Base-by-base conservation (phyloP, 176 grass and related monocot genomes). In the Poa pratensis region DNA sequence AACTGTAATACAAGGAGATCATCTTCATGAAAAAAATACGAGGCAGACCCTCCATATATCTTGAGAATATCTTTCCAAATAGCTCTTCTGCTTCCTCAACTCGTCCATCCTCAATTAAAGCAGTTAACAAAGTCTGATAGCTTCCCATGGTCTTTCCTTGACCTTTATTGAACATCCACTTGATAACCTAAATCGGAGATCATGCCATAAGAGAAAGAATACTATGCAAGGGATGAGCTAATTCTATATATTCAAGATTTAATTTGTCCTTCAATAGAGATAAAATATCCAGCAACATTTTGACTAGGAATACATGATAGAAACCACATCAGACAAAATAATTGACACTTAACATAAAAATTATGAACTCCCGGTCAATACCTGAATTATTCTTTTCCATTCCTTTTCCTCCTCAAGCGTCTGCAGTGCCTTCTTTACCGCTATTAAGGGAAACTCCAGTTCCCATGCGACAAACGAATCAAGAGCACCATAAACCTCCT, bases 151-250 rank as follows among this genome's bases (percentile, higher is more conserved):
- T 99, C 84, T 94, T 99, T 82, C 96, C 96, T 86, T 99, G 96
- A 84, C 96, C 96, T 91, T 99, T 99, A 78, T 91, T 94, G 73
- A 99, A 89, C 96, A 99, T 96, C 96, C 96, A 99, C 69, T 99
- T 99, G 46, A 95, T 91, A 71, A 99, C 91, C 96, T 99, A 87
- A 20, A 84, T 27, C 32, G 61, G 51, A 80, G 61, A 78, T 39
- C 24, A 23, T 22, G 35, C 13, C 65, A 51, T 87, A 79, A 59
- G 19, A 68, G 27, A 75, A 75, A 80, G 3, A 69, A 55, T 80
- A 46, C 49, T 61, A 57, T 9, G 52, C 14, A 59, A 73, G 55
- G 26, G 35, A 58, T 3, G 15, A 65, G 17, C 19, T 63, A 78
- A 73, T 76, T 40, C 32, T 48, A 46, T 26, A 72, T 58, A 73